phyloP scores from a whole-genome alignment of 1,284 basidiomycete genomes.

The Cerrena zonata region DNA sequence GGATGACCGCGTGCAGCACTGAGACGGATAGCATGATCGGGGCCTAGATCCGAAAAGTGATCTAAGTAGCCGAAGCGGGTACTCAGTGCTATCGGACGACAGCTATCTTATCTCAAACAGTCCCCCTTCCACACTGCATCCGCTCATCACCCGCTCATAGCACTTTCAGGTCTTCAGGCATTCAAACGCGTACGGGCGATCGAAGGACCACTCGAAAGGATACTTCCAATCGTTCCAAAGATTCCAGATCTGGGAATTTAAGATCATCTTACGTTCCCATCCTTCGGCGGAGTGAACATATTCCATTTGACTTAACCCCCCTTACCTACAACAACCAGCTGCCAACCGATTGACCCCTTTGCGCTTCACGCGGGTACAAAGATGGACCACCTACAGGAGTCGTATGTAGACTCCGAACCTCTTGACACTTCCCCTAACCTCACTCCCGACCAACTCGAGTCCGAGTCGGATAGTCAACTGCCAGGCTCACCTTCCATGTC shows the following conservation, averaged over 20 bases:
- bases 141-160: no score
- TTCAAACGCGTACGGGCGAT: no score
- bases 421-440: neutral
- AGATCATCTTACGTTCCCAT: neutral
- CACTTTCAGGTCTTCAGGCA: neutral
- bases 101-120: neutral
- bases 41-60: no score
- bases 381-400: neutral
- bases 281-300: neutral
- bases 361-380: neutral
- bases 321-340: neutral
- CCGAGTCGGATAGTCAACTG: no score
- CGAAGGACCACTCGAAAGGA: neutral
- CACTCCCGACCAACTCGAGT: neutral
- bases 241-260: neutral
- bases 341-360: no score
- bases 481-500: no score
- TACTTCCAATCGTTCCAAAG: neutral
- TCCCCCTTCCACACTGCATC: neutral
- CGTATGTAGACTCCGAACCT: neutral
- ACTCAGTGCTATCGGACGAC: neutral
- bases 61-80: no score
- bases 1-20: no score
- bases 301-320: no score
- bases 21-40: no score